A percentile compares a stretch with the other conserved stretches of the same genome.
Conservation (phyloP, 192 early-diverging fungal genomes). For the Backusella tarrabulga region DNA sequence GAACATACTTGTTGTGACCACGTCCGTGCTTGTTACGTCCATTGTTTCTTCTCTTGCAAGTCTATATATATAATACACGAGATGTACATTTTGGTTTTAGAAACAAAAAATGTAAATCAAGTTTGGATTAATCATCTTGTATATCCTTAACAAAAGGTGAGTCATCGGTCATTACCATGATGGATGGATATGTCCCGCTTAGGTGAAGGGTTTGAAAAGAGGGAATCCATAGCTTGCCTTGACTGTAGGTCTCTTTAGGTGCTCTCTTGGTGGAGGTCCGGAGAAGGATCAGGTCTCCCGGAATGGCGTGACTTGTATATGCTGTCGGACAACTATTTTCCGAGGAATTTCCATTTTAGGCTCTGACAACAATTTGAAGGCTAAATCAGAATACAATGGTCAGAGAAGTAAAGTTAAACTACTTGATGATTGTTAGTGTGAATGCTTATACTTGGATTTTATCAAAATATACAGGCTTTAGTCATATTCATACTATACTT, state of each 20-base stretch:
- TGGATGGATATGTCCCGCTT: constrained; percentile 21
- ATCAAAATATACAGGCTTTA: too few species aligned
- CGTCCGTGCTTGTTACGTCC: constrained; percentile 99
- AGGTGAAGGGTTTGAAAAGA: constrained; percentile 17
- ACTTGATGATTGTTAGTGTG: too few species aligned
- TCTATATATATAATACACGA: constrained; percentile 50
- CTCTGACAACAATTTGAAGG: too few species aligned
- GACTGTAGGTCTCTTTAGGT: constrained; percentile 2
- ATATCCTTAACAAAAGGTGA: background rate
- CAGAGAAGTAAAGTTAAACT: too few species aligned
- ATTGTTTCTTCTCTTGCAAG: constrained; percentile 98
- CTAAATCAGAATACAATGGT: too few species aligned
- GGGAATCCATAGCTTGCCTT: constrained; percentile 8
- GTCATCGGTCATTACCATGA: constrained; percentile 11
- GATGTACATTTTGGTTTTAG: too few species aligned
- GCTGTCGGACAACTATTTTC: background rate
- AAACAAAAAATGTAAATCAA: background rate
- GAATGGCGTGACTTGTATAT: background rate
- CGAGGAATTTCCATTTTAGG: too few species aligned
- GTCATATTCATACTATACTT: too few species aligned
- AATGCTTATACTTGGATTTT: too few species aligned
- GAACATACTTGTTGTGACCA: constrained; percentile 97
- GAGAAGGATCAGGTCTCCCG: background rate
- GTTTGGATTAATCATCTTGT: background rate
- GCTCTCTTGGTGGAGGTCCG: background rate